Base-by-base conservation (phyloP, 176 grass and related monocot genomes). In the Pontederia crassipes region DNA sequence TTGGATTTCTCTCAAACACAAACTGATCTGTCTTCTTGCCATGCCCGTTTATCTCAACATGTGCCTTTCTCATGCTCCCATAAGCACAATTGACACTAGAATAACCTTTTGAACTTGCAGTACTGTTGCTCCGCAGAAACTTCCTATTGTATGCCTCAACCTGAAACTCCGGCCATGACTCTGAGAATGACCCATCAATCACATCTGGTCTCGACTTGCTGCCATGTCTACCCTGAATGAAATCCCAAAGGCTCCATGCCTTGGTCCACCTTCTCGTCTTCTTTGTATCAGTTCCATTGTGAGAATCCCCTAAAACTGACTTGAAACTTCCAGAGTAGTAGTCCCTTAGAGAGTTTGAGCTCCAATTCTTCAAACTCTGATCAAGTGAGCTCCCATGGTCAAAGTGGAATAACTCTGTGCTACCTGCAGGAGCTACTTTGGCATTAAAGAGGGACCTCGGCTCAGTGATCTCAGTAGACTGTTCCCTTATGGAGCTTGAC, bases 221-320 rank as follows among this genome's bases (percentile, higher is more conserved):
- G 58, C 66, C 77, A 28, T 66, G 65, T 69, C 89, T 97, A 66
- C 81, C 82, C 8, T 90, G 45, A 62, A 82, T 76, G 16, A 97
- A 68, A 4, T 84, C 84, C 83, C 83, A 97, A 14, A 97, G 76
- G 68, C 64, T 95, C 89, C 84, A 95, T 11, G 79, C 81, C 51
- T 80, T 95, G 74, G 78, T 82, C 87, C 87, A 83, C 47, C 83
- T 97, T 66, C 82, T 86, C 1, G 69, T 54, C 55, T 85, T 89
- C 55, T 75, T 92, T 8, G 67, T 9, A 7, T 56, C 46, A 51
- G 17, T 10, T 28, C 63, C 59, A 0, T 70, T 67, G 29, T 15
- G n/a, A 17, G 69, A 56, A 16, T 70, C 74, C 28, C 12, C 46
- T 49, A 83, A 83, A 13, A 74, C 24, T 1, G 82, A 59, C 13